These are phyloP conservation scores for Boehmeria nivea DNA, from an alignment of 306 rosid genomes.

Conservation along the genomic window DNA sequence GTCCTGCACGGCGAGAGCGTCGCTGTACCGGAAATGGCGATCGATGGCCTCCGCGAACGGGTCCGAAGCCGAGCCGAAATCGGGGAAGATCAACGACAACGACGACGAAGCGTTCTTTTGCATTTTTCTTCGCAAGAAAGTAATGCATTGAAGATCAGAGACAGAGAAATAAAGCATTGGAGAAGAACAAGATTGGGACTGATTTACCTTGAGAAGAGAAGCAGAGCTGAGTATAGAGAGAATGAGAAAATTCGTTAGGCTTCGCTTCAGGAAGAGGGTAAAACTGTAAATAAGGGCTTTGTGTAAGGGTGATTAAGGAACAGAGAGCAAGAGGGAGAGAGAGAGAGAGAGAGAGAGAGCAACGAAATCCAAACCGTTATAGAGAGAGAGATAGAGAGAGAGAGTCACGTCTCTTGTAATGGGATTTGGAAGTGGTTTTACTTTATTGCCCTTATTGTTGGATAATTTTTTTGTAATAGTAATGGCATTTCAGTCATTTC, in stretches of 20 bases:
- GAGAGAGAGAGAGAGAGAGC: neutral
- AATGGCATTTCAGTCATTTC: neutral
- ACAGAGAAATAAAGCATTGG: neutral
- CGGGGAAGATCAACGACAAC: conserved; percentile 23
- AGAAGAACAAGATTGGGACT: too few species aligned
- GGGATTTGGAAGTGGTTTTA: neutral
- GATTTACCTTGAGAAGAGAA: too few species aligned
- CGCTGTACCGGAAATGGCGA: conserved; percentile 24
- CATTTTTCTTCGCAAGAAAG: neutral
- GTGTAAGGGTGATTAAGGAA: too few species aligned
- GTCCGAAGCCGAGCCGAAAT: conserved; percentile 14
- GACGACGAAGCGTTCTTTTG: neutral
- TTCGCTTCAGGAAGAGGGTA: neutral
- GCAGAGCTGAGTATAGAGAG: too few species aligned
- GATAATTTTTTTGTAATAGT: neutral
- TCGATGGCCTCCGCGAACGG: conserved; percentile 15
- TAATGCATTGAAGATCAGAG: neutral
- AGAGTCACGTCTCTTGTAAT: neutral
- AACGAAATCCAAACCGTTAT: conserved; percentile 2
- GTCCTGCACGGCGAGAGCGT: conserved; percentile 48
- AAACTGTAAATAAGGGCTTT: neutral
- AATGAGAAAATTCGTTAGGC: too few species aligned
- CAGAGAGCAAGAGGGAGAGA: too few species aligned
- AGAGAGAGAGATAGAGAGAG: neutral
- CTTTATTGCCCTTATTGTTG: neutral